These are phyloP conservation scores for Calonectria ilicicola DNA, from an alignment of 2,329 filamentous ascomycete species.

Conservation along the genomic window DNA sequence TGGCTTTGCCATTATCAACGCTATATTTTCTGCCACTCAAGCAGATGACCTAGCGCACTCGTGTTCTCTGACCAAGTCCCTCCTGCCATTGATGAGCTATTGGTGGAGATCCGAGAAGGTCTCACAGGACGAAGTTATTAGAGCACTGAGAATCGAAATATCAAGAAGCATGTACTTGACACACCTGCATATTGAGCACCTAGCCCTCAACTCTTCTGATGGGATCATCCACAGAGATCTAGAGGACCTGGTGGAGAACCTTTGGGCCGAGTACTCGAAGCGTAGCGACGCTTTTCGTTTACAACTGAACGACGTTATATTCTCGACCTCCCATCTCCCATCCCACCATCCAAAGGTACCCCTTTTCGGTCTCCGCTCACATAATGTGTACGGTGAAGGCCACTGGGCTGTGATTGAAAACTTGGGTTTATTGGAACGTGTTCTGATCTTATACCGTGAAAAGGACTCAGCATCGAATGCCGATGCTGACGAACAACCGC, in stretches of 20 bases:
- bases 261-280: slow-evolving; percentile 84
- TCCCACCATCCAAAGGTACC: slow-evolving; percentile 59
- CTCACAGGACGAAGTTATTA: slow-evolving; percentile 70
- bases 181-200: slow-evolving; percentile 71
- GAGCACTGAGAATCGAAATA: slow-evolving; percentile 80
- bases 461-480: slow-evolving; percentile 37
- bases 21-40: slow-evolving; percentile 72
- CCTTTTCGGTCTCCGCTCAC: slow-evolving; percentile 65
- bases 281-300: slow-evolving; percentile 78
- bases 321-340: slow-evolving; percentile 59
- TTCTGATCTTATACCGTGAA: slow-evolving; percentile 50
- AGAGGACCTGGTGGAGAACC: slow-evolving; percentile 74
- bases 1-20: slow-evolving; percentile 82
- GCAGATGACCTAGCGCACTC: slow-evolving; percentile 77
- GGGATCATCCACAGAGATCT: slow-evolving; percentile 60
- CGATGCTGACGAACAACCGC: slow-evolving; percentile 58
- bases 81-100: slow-evolving; percentile 78
- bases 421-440: slow-evolving; percentile 67
- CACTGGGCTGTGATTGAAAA: slow-evolving; percentile 71
- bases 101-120: slow-evolving; percentile 82
- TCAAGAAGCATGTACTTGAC: slow-evolving; percentile 77
- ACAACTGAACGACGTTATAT: slow-evolving; percentile 81
- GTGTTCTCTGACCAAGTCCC: slow-evolving; percentile 66
- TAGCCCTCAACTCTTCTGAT: slow-evolving; percentile 59
- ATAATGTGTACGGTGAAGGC: slow-evolving; percentile 67